Evolutionary conservation across 2,329 filamentous ascomycete genomes (phyloP), one percentile per base, ranked within the genome.

Genomic region (Beauveria caledonica): DNA sequence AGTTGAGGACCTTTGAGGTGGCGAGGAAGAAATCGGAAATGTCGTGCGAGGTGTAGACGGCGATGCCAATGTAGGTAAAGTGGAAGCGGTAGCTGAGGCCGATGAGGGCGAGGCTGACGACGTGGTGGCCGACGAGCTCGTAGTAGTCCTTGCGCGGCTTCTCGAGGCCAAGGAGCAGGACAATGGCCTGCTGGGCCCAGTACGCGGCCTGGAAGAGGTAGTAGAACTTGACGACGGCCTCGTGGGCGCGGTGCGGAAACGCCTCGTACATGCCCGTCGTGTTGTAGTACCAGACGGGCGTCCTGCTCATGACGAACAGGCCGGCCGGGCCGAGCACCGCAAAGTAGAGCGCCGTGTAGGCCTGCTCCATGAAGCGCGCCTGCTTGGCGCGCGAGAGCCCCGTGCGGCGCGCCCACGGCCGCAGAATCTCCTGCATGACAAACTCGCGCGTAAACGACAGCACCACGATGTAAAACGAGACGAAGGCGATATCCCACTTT

Each of bases 211-310:
- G 87, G 68, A 97, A 89, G 64, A 97, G 81, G 73, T 97, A 97
- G 77, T 97, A 97, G 62, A 93, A 91, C 79, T 97, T 97, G 83
- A 97, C 92, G 44, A 82, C 68, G 61, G 80, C 89, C 64, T 89
- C 87, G 71, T 95, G 91, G 29, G 88, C 87, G 68, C 83, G 82
- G 74, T 97, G 92, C 5, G 92, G 92, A 73, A 91, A 96, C 19
- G 79, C 80, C 73, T 93, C 90, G 74, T 95, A 97, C 90, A 97
- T 96, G 73, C 86, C 90, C 29, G 78, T 80, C 2, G 90, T 94
- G 77, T 95, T 92, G 81, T 96, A 97, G 74, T 96, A 97, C 93
- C 92, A 97, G 46, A 97, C 86, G 8, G 92, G 87, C n/a, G 90
- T 93, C 64, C 84, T 82, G 69, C 83, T 88, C 92, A 97, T 97